These are phyloP conservation scores for Schrenkiella parvula DNA, from an alignment of 345 rosid species.

Conservation along the genomic window DNA sequence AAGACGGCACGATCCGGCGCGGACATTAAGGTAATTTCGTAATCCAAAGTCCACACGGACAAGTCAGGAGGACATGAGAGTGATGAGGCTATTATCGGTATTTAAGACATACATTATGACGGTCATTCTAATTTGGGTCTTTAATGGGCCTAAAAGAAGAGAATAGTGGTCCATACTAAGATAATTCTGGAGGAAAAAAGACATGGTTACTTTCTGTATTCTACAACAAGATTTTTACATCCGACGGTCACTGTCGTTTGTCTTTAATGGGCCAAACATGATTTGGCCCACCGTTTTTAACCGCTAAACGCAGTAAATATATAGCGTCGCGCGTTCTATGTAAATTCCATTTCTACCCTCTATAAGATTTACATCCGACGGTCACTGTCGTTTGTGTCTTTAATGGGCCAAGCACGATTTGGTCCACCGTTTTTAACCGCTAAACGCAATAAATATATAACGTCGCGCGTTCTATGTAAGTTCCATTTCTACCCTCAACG, in stretches of 20 bases:
- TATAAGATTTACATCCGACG: not conserved
- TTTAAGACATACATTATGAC: not conserved
- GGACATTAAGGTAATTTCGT: slow-evolving; percentile 46
- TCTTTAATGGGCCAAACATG: not conserved
- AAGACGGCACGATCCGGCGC: slow-evolving; percentile 62
- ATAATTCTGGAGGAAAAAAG: too few species aligned
- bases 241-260: not conserved
- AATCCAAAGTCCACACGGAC: not conserved
- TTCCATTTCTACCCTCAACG: not conserved
- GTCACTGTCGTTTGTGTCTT: not conserved
- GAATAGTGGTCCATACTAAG: not conserved
- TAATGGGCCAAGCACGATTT: not conserved
- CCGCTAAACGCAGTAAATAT: not conserved
- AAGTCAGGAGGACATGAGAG: not conserved
- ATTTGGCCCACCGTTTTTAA: not conserved
- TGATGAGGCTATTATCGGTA: slow-evolving; percentile 7
- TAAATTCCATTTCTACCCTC: not conserved
- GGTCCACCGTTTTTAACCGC: not conserved
- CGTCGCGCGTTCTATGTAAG: not conserved
- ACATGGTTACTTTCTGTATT: not conserved
- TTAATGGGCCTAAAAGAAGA: not conserved
- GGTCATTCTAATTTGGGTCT: slow-evolving; percentile 4
- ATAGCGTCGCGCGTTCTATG: not conserved
- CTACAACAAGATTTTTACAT: not conserved
- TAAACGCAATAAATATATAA: not conserved